Conservation (phyloP, 75 land plant genomes). For the Pinus albicaulis region DNA sequence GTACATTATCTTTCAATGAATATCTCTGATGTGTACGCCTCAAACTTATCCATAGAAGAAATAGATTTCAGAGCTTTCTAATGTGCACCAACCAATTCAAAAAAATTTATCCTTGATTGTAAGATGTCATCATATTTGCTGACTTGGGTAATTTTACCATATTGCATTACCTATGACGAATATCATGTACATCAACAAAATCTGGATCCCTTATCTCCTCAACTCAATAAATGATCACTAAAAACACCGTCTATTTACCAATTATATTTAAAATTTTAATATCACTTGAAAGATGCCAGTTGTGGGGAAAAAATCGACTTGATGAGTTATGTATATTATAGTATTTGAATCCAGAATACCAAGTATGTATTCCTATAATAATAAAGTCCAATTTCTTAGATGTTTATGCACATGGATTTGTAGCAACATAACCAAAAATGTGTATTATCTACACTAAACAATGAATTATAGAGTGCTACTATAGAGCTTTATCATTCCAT, state of each 20-base stretch:
- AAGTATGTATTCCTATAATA: constrained; percentile 36
- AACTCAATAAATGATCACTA: not conserved
- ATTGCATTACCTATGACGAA: constrained; percentile 61
- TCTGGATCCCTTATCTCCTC: not conserved
- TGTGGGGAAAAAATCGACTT: constrained; percentile 45
- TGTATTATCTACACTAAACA: no score
- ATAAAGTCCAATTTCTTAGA: not conserved
- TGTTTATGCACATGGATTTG: not conserved
- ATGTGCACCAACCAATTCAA: constrained; percentile 69
- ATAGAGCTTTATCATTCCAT: not conserved
- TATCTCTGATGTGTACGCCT: not conserved
- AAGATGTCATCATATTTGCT: constrained; percentile 68
- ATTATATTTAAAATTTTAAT: not conserved
- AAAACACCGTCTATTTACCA: not conserved
- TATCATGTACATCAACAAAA: not conserved
- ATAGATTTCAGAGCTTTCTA: constrained; percentile 55
- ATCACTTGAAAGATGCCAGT: constrained; percentile 8
- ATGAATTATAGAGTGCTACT: not conserved
- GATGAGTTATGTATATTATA: constrained; percentile 46
- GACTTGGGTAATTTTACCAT: constrained; percentile 63
- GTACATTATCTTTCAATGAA: not conserved
- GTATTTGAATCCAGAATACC: constrained; percentile 40
- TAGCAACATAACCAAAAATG: not conserved
- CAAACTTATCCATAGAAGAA: not conserved
- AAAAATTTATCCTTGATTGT: constrained; percentile 51